Percentiles rank a stretch among this genome's conserved stretches.
phyloP scores from a whole-genome alignment of 495 filamentous ascomycete genomes.

The Hyphodiscus hymeniophilus region DNA sequence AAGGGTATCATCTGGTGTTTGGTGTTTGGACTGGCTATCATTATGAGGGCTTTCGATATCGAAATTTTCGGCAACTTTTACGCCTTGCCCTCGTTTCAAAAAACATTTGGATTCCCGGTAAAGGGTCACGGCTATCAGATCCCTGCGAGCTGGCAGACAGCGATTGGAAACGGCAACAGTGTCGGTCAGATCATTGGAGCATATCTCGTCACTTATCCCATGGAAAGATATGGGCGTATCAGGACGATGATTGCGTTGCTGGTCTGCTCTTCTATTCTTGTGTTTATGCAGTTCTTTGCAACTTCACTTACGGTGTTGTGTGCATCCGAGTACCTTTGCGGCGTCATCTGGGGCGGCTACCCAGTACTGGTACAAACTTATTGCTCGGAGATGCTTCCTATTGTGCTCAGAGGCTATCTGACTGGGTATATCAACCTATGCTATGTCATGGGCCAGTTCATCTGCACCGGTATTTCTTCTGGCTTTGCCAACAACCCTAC shows the following conservation, averaged over 20 bases:
- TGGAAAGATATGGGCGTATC: conserved; percentile 37
- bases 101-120: conserved; percentile 26
- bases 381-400: conserved; percentile 19
- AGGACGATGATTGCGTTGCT: conserved; percentile 33
- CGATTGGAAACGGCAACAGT: conserved; percentile 34
- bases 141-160: conserved; percentile 36
- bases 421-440: conserved; percentile 43
- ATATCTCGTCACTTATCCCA: conserved; percentile 32
- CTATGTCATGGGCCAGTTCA: conserved; percentile 53
- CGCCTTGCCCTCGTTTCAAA: conserved; percentile 25
- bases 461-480: conserved; percentile 49
- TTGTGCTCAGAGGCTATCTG: conserved; percentile 9
- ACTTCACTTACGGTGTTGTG: conserved; percentile 33
- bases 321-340: conserved; percentile 46
- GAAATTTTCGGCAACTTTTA: neutral
- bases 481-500: conserved; percentile 27
- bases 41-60: conserved; percentile 2
- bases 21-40: neutral
- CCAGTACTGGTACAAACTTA: conserved; percentile 56
- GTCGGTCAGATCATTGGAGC: conserved; percentile 35
- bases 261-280: conserved; percentile 31
- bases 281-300: conserved; percentile 47
- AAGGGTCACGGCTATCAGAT: conserved; percentile 20
- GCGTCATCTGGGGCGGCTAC: conserved; percentile 44
- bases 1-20: neutral